These are phyloP conservation scores for Volutella citrinella DNA, from an alignment of 2,329 filamentous ascomycete genomes.

Conservation along the genomic window DNA sequence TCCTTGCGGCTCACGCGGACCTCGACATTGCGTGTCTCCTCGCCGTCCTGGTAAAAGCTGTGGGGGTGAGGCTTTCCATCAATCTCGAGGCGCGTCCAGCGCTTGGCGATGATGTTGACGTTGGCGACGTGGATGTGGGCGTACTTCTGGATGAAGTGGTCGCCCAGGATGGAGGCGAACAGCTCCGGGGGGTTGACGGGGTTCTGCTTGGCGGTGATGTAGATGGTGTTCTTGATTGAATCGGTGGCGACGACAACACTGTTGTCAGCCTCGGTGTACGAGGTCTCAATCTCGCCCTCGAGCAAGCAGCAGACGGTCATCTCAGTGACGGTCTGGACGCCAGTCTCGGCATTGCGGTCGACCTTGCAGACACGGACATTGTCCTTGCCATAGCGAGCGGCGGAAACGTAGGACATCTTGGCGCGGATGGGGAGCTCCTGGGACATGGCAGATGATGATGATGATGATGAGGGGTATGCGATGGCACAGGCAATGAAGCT, in stretches of 20 bases:
- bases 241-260: slow-evolving; percentile 93
- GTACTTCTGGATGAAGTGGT: slow-evolving; percentile 88
- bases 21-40: slow-evolving; percentile 82
- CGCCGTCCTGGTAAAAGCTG: slow-evolving; percentile 87
- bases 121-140: slow-evolving; percentile 82
- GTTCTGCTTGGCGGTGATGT: slow-evolving; percentile 91
- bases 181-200: slow-evolving; percentile 91
- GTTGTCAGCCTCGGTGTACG: slow-evolving; percentile 93
- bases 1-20: slow-evolving; percentile 63
- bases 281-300: slow-evolving; percentile 85
- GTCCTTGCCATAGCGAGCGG: slow-evolving; percentile 87
- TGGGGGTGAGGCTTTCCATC: slow-evolving; percentile 91
- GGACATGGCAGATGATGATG: slow-evolving; percentile 9
- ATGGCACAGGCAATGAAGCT: too few species aligned
- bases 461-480: slow-evolving; percentile 7
- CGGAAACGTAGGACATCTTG: slow-evolving; percentile 53
- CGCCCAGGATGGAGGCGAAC: slow-evolving; percentile 78
- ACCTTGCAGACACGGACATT: slow-evolving; percentile 98
- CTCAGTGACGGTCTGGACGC: slow-evolving; percentile 82
- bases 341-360: slow-evolving; percentile 71
- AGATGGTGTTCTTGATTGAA: slow-evolving; percentile 96
- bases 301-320: slow-evolving; percentile 93
- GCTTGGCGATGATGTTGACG: slow-evolving; percentile 77
- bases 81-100: slow-evolving; percentile 86
- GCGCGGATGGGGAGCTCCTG: slow-evolving; percentile 11